Percentiles rank a stretch among this genome's conserved stretches.
These are phyloP conservation scores for Neurospora tetraspora DNA, from an alignment of 495 filamentous ascomycete species.

Conservation along the genomic window DNA sequence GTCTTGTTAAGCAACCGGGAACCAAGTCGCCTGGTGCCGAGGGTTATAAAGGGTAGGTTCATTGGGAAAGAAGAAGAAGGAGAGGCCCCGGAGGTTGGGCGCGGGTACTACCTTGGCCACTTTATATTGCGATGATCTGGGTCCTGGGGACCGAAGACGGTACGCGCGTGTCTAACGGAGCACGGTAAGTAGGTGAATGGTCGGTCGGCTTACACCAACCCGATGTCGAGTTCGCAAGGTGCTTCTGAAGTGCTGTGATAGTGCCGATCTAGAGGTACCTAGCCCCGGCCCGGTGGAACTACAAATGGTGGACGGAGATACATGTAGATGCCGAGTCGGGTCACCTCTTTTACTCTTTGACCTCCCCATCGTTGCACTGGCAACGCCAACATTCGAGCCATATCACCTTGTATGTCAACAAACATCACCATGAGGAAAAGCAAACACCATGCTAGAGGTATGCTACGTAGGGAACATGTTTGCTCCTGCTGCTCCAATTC, in stretches of 20 bases:
- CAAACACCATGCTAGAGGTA: not conserved
- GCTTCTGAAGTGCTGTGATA: not conserved
- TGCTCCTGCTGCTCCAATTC: not conserved
- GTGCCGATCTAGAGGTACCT: not conserved
- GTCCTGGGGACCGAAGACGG: not conserved
- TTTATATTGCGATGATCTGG: not conserved
- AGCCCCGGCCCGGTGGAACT: not conserved
- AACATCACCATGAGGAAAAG: not conserved
- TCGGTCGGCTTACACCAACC: not conserved
- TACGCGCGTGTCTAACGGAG: not conserved
- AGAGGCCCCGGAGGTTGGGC: constrained; percentile 1
- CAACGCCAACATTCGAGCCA: not conserved
- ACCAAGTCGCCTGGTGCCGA: constrained; percentile 17
- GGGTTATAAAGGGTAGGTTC: constrained; percentile 12
- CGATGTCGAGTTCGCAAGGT: not conserved
- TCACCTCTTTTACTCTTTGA: not conserved
- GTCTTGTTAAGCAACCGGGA: constrained; percentile 5
- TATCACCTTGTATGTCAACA: not conserved
- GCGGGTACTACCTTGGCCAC: not conserved
- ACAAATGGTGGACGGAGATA: not conserved
- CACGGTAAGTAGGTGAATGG: not conserved
- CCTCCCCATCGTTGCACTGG: not conserved
- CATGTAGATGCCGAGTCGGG: not conserved
- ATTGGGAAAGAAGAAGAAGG: constrained; percentile 11
- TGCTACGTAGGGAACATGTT: not conserved